Conservation (phyloP, 108 stramenopile species). For the Skeletonema menzelii region DNA sequence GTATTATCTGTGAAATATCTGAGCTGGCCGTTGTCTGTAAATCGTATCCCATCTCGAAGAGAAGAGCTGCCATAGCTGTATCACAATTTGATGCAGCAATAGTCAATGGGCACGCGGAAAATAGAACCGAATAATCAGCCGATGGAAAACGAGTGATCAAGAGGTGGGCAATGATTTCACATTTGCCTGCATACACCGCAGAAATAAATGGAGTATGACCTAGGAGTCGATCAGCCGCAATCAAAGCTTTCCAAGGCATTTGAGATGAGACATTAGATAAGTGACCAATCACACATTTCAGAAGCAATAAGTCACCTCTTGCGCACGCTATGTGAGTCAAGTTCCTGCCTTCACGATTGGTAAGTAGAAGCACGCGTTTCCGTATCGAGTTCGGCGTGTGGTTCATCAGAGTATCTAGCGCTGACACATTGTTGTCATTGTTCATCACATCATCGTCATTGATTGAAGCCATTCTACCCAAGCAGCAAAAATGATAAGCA, state of each 20-base stretch:
- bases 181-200: conserved; percentile 59
- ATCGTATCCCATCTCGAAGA: conserved; percentile 49
- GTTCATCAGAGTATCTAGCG: conserved; percentile 18
- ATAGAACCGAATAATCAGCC: conserved; percentile 17
- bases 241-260: conserved; percentile 46
- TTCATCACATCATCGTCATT: conserved; percentile 1
- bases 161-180: conserved; percentile 60
- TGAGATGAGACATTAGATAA: background rate
- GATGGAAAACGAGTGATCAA: conserved; percentile 50
- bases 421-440: background rate
- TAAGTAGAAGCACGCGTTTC: conserved; percentile 37
- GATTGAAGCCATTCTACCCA: background rate
- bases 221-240: conserved; percentile 40
- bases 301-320: conserved; percentile 44
- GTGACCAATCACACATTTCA: conserved; percentile 50
- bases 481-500: conserved; percentile 42
- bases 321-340: conserved; percentile 66
- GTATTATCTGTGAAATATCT: background rate
- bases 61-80: conserved; percentile 62
- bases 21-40: background rate
- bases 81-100: conserved; percentile 56
- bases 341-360: conserved; percentile 54
- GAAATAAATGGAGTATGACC: conserved; percentile 57
- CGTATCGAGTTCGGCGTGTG: conserved; percentile 31
- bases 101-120: conserved; percentile 52